Conservation (phyloP, 169 alveolate genomes). For the Plasmodium blacklocki region DNA sequence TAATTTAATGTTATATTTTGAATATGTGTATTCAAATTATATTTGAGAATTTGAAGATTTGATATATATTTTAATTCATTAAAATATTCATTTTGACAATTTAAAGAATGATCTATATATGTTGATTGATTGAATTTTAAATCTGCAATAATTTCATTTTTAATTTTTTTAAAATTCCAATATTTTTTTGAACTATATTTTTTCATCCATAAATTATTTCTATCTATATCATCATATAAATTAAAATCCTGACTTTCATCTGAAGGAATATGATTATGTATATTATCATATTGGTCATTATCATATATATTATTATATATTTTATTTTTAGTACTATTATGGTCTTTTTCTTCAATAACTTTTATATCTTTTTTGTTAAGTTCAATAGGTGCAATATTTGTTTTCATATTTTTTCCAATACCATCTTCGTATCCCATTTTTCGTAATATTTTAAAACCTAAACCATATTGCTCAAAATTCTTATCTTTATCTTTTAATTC, state of each 20-base stretch:
- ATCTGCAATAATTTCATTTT: constrained; percentile 14
- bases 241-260: constrained; percentile 10
- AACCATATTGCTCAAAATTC: constrained; percentile 64
- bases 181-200: constrained; percentile 20
- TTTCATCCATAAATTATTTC: constrained; percentile 55
- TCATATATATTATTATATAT: constrained; percentile 14
- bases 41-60: constrained; percentile 13
- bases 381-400: constrained; percentile 76
- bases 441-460: constrained; percentile 73
- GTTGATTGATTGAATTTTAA: constrained; percentile 12
- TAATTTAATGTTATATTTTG: constrained; percentile 20
- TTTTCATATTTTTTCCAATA: constrained; percentile 67
- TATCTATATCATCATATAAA: constrained; percentile 17
- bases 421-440: constrained; percentile 76
- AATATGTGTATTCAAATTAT: constrained; percentile 17
- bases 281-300: not conserved
- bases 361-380: constrained; percentile 39
- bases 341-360: constrained; percentile 41
- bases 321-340: constrained; percentile 1
- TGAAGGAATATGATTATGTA: not conserved
- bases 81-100: not conserved
- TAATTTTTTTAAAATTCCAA: constrained; percentile 58
- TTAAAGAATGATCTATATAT: not conserved
- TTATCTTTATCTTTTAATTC: constrained; percentile 52
- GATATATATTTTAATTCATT: not conserved